Evolutionary conservation across 2,329 filamentous ascomycete genomes (phyloP), one percentile per base, ranked within the genome.

Genomic region (Apiospora saccharicola): DNA sequence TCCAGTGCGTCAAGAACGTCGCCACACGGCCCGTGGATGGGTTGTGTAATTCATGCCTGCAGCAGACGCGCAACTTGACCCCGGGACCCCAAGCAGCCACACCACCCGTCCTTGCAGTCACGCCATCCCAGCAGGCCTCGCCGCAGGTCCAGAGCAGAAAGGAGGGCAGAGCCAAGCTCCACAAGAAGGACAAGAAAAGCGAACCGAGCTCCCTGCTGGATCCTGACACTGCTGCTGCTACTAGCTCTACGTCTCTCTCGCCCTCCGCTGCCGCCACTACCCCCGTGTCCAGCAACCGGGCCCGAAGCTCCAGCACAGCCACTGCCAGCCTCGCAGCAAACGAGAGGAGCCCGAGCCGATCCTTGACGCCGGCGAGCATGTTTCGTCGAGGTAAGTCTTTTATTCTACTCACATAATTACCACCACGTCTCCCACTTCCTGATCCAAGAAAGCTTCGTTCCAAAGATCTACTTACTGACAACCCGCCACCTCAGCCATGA

Each of bases 21-120:
- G 68, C 68, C 4, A 41, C 68, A 3, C 68, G 68, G 8, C 68
- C 47, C 14, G 68, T 70, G 46, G 68, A 26, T 10, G 68, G 34
- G 12, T 7, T 70, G 46, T 70, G 68, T 30, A 43, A 47, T 30
- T 8, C 4, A n/a, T 68, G 67, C 13, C 41, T n/a, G 24, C 37
- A 68, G 13, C 24, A 68, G 22, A 6, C 67, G 0, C 57, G 57
- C 19, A 64, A 41, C 19, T 12, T 7, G 57, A 64, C 57, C 19
- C 57, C 57, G 8, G n/a, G 34, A 24, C 57, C 19, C 2, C 19
- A 12, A 5, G 14, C 34, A 1, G n/a, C 19, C 19, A 64, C 57
- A 5, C 57, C 30, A 3, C 57, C 30, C 10, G 34, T 41, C 34
- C 19, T 34, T 14, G 34, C 30, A 13, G 19, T 1, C 30, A 34